Conservation (phyloP, 2,329 filamentous ascomycete genomes). For the Trichocomaceae sp. region DNA sequence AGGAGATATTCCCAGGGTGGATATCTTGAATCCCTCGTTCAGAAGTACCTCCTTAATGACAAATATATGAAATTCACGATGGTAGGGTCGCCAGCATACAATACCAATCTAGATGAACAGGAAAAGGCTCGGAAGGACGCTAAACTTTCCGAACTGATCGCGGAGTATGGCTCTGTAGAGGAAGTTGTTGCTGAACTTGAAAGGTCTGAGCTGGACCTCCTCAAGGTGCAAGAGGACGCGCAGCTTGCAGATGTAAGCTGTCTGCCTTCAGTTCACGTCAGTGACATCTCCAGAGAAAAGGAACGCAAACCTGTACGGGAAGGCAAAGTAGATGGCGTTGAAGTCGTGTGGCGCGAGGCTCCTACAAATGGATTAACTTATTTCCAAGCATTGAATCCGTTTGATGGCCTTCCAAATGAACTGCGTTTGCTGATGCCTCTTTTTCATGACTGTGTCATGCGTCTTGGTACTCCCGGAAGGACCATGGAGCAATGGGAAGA, state of each 20-base stretch:
- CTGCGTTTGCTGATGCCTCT: slow-evolving; percentile 77
- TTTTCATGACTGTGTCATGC: slow-evolving; percentile 88
- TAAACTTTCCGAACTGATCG: slow-evolving; percentile 66
- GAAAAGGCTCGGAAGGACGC: slow-evolving; percentile 66
- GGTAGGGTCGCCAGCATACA: slow-evolving; percentile 72
- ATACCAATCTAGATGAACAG: slow-evolving; percentile 65
- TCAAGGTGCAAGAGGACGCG: slow-evolving; percentile 76
- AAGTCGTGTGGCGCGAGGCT: slow-evolving; percentile 83
- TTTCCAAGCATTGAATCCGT: slow-evolving; percentile 77
- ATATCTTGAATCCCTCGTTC: slow-evolving; percentile 76
- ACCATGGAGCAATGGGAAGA: slow-evolving; percentile 95
- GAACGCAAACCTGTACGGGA: slow-evolving; percentile 63
- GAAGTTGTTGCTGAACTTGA: slow-evolving; percentile 66
- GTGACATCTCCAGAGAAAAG: slow-evolving; percentile 76
- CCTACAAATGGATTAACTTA: slow-evolving; percentile 95
- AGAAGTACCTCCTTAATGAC: slow-evolving; percentile 86
- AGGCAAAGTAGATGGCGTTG: slow-evolving; percentile 53
- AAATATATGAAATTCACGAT: slow-evolving; percentile 89
- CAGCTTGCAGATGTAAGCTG: slow-evolving; percentile 80
- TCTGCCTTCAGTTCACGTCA: slow-evolving; percentile 78
- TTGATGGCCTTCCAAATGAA: slow-evolving; percentile 75
- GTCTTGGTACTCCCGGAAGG: slow-evolving; percentile 79
- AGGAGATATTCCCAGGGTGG: slow-evolving; percentile 63
- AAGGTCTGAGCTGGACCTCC: slow-evolving; percentile 69
- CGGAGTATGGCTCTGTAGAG: slow-evolving; percentile 62